Base-by-base conservation (phyloP, 208 protist species). In the Trypanosoma lewisi region DNA sequence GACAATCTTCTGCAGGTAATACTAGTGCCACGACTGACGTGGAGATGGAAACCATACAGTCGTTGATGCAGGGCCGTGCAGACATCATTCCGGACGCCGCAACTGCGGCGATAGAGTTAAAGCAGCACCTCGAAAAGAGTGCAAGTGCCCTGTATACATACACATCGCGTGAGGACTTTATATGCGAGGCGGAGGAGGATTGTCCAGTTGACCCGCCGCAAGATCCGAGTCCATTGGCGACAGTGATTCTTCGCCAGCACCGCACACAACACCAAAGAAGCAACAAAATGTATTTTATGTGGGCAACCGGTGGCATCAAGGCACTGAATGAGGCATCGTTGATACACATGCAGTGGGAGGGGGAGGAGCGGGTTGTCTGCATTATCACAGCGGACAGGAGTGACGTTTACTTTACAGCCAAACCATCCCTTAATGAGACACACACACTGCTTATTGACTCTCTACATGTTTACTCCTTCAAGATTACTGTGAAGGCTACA, bases 361-460 rank as follows among this genome's bases (percentile, higher is more conserved):
- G 86, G 3, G 28, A 67, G 16, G 87, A 93, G 44, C 76, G 67
- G n/a, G 81, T 93, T 28, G 62, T 93, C 42, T 90, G 83, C 70
- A 89, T 82, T 19, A 73, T 93, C n/a, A 83, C 78, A 1, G 66
- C 76, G 0, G 83, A 89, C 37, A 55, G 39, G 34, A 77, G 77
- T 31, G 76, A 81, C 28, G 12, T 64, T 67, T 77, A 78, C 53
- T 90, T 93, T 62, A 83, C 67, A 1, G 78, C 79, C 6, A 78
- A 82, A 56, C 87, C 87, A 12, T 80, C 70, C 34, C 70, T 93
- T 33, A 63, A 78, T 44, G 76, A 82, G 33, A 61, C 60, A 34
- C 87, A 93, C 75, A 93, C 87, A 28, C 65, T 93, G 6, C 75
- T 81, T 34, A 83, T 93, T 1, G 81, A 87, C 67, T 80, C 87